Evolutionary conservation across 805 yeast genomes (phyloP).

Genomic region (Maudiozyma turicensis): DNA sequence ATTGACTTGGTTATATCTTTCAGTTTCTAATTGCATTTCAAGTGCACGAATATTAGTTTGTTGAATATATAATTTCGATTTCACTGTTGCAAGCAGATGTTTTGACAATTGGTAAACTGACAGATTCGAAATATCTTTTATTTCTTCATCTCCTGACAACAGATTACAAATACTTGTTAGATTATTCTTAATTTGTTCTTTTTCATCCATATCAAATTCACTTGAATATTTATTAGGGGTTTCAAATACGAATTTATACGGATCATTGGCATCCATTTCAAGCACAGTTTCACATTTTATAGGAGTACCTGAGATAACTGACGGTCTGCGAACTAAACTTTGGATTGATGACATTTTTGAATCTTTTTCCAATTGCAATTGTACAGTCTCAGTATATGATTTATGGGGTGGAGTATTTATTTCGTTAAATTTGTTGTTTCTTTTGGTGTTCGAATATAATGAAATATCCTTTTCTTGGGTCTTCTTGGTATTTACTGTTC

Average conservation of each 20-base stretch:
- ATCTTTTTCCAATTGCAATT: no score
- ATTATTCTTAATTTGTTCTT: constrained; percentile 4
- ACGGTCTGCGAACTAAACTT: background rate
- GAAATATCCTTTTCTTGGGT: background rate
- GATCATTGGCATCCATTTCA: constrained; percentile 5
- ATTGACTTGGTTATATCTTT: background rate
- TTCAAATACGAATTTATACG: constrained; percentile 21
- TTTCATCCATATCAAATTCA: constrained; percentile 1
- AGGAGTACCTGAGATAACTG: background rate
- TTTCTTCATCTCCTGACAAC: background rate
- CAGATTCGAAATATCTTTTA: background rate
- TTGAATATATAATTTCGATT: no score
- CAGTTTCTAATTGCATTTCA: no score
- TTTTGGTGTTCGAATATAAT: no score
- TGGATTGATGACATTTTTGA: background rate
- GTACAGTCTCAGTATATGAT: no score
- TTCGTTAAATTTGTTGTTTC: no score
- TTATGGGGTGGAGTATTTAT: no score
- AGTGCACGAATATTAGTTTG: no score
- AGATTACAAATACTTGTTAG: constrained; percentile 1
- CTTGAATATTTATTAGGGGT: constrained; percentile 9
- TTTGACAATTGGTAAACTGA: background rate
- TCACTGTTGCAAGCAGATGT: no score
- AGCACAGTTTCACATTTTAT: background rate
- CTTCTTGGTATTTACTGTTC: background rate